phyloP scores from a whole-genome alignment of 2,329 filamentous ascomycete genomes.

The Metarhizium sp. region DNA sequence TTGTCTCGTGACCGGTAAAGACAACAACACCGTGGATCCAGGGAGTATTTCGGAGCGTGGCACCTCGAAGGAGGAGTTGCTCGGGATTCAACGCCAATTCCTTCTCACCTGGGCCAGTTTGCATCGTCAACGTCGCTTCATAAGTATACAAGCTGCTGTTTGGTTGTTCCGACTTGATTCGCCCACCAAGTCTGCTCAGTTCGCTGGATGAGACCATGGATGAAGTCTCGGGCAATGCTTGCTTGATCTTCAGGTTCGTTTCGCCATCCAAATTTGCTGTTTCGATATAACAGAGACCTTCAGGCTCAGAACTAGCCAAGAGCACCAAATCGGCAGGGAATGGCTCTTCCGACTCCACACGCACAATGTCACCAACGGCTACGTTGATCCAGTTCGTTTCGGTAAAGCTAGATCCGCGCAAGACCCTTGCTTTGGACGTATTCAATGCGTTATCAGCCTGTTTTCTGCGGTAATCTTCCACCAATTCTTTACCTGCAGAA shows the following conservation, averaged over 20 bases:
- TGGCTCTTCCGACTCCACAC: conserved; percentile 88
- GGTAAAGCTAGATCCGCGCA: conserved; percentile 75
- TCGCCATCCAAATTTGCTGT: conserved; percentile 96
- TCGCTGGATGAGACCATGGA: conserved; percentile 80
- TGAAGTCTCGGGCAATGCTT: conserved; percentile 87
- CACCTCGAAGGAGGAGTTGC: conserved; percentile 84
- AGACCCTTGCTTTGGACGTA: conserved; percentile 71
- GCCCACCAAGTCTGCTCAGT: conserved; percentile 74
- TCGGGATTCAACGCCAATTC: conserved; percentile 85
- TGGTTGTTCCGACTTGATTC: conserved; percentile 87
- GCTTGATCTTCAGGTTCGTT: conserved; percentile 98
- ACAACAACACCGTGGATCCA: conserved; percentile 97
- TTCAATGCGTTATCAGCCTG: conserved; percentile 81
- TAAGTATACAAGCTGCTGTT: conserved; percentile 99
- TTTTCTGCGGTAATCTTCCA: conserved; percentile 89
- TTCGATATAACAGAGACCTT: conserved; percentile 97
- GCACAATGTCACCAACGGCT: conserved; percentile 81
- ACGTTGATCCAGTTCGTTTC: conserved; percentile 93
- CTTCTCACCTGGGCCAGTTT: conserved; percentile 84
- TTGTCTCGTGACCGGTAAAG: conserved; percentile 90
- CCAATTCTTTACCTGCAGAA: conserved; percentile 89
- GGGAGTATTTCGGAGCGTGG: conserved; percentile 88
- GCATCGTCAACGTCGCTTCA: conserved; percentile 89
- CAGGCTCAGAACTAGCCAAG: conserved; percentile 88
- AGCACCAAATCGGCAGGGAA: conserved; percentile 92